Conservation (phyloP, 306 rosid species). For the Oxytropis ochrocephala region DNA sequence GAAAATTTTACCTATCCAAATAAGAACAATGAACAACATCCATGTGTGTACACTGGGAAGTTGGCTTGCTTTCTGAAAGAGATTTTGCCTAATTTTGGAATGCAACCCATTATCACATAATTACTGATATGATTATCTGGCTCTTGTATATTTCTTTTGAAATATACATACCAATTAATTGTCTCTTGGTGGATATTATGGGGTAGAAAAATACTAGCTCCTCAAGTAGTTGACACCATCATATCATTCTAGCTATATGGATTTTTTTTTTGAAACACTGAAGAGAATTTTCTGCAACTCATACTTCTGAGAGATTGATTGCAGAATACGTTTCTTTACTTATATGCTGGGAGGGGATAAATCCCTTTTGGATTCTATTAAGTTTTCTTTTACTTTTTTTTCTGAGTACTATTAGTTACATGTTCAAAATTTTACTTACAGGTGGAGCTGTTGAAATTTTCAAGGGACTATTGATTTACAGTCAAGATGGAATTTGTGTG, state of each 20-base stretch:
- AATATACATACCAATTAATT: not conserved
- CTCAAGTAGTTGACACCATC: not conserved
- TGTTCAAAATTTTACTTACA: conserved; percentile 29
- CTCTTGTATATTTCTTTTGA: not conserved
- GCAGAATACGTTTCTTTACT: not conserved
- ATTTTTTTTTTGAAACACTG: not conserved
- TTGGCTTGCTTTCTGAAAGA: not conserved
- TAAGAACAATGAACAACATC: conserved; percentile 1
- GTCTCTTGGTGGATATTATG: not conserved
- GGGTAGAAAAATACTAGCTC: not conserved
- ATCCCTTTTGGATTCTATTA: not conserved
- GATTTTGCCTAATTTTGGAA: not conserved
- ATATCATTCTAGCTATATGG: not conserved
- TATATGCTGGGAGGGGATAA: not conserved
- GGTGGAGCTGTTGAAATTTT: conserved; percentile 60
- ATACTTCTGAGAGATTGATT: conserved; percentile 1
- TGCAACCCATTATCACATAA: not conserved
- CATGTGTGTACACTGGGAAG: not conserved
- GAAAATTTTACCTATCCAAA: not conserved
- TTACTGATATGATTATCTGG: not conserved
- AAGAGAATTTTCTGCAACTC: not conserved
- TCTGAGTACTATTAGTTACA: not conserved
- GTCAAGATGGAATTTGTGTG: conserved; percentile 11
- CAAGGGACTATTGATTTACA: conserved; percentile 48
- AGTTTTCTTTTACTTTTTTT: not conserved